Base-by-base conservation (phyloP, 2,329 filamentous ascomycete species). In the Neurospora crassa region DNA sequence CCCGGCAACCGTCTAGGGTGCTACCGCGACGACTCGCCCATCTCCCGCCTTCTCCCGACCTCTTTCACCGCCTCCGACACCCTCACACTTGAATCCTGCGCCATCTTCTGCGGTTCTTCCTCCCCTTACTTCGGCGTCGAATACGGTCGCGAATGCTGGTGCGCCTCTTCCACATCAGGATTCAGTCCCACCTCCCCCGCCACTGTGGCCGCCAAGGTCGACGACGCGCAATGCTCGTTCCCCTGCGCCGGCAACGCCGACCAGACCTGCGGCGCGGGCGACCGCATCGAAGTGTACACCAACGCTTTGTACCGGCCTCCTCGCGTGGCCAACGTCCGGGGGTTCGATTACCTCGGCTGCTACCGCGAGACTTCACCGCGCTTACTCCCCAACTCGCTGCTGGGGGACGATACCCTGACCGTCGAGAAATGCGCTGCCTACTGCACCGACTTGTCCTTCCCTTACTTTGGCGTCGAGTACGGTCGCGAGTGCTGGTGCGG, bases 401-500 rank as follows among this genome's bases (percentile, higher is more conserved):
- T 74, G 2, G 74, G 72, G 14, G 69, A 70, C 34, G 67, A 72
- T 53, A 70, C 70, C 43, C 79, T 82, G 77, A 80, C 79, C 0
- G 76, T 78, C 29, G 72, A 74, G 4, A 74, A 73, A 40, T 82
- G 80, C 72, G 76, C 78, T 0, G 59, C 70, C 6, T 67, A 73
- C 47, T 81, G 79, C 76, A 75, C 73, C 67, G 70, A 75, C 29
- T 81, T 79, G 74, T 73, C 71, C 14, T 63, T 18, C 16, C 53
- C 53, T 1, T 83, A 80, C 72, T 80, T 79, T 5, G 82, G 82
- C 1, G 74, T 82, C 16, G 80, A 83, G 74, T 80, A 81, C 70
- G 80, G 81, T 5, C 74, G 77, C 1, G 79, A 83, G 74, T 84
- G 83, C 75, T 83, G 80, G 77, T 84, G 82, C 68, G 81, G 80